These are phyloP conservation scores for Venturia carpophila DNA, from an alignment of 2,329 filamentous ascomycete species.

Conservation along the genomic window DNA sequence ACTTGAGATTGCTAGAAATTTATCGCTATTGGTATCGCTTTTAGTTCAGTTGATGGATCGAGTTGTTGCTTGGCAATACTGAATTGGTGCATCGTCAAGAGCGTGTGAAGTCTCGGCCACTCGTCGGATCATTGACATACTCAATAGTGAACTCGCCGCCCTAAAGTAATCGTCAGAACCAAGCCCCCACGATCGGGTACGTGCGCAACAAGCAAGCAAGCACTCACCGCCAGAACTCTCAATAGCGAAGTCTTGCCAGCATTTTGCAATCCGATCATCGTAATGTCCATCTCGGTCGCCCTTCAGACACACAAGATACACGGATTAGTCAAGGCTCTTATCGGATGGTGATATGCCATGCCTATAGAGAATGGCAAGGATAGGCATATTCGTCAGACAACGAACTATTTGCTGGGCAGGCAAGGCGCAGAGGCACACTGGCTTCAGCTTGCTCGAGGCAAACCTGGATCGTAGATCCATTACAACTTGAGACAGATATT, in stretches of 20 bases:
- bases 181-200: conserved; percentile 4
- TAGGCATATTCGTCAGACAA: conserved; percentile 10
- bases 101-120: neutral
- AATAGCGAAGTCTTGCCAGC: conserved; percentile 95
- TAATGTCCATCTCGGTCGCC: conserved; percentile 99
- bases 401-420: conserved; percentile 16
- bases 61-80: too few relatives aligned
- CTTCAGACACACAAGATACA: conserved; percentile 40
- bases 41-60: too few relatives aligned
- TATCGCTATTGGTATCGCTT: too few relatives aligned
- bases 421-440: conserved; percentile 13
- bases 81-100: neutral
- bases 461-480: too few relatives aligned
- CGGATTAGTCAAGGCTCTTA: conserved; percentile 7
- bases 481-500: too few relatives aligned
- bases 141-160: conserved; percentile 98
- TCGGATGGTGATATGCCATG: neutral
- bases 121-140: conserved; percentile 53
- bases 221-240: conserved; percentile 84
- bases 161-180: conserved; percentile 41
- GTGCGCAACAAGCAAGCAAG: conserved; percentile 21
- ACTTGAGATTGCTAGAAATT: too few relatives aligned
- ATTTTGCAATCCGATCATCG: conserved; percentile 97
- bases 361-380: neutral
- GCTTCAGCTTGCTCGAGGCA: too few relatives aligned